Conservation (phyloP, 495 filamentous ascomycete species). For the Cairneyella variabilis region DNA sequence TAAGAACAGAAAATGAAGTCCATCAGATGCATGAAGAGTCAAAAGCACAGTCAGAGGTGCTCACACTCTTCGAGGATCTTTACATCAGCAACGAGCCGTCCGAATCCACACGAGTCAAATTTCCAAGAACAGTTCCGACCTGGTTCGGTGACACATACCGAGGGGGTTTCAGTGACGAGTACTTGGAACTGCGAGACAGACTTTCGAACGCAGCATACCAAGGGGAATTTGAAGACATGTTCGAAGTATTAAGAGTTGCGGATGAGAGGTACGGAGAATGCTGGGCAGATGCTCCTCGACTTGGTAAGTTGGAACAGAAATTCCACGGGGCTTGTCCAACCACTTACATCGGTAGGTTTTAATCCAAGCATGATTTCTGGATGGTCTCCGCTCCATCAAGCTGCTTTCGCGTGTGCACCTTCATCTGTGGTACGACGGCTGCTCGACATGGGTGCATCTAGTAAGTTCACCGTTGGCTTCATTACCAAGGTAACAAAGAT, state of each 20-base stretch:
- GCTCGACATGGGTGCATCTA: slow-evolving; percentile 2
- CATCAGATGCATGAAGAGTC: neutral
- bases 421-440: neutral
- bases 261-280: slow-evolving; percentile 4
- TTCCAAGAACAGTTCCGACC: neutral
- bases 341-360: neutral
- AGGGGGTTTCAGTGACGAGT: neutral
- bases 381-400: slow-evolving; percentile 10
- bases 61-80: neutral
- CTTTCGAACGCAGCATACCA: slow-evolving; percentile 4
- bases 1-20: slow-evolving; percentile 1
- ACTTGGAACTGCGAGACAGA: neutral
- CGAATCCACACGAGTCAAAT: neutral
- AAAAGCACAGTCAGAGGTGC: neutral
- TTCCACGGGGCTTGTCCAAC: no score
- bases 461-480: neutral
- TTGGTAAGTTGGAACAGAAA: no score
- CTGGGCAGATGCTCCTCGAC: slow-evolving; percentile 6
- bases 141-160: slow-evolving; percentile 8
- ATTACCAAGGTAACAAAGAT: no score
- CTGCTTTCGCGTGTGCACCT: neutral
- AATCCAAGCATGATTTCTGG: neutral
- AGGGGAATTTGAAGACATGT: slow-evolving; percentile 3
- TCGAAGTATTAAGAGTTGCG: neutral
- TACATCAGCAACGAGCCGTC: neutral